A percentile compares a stretch with the other conserved stretches of the same genome.
Evolutionary conservation across 2,329 filamentous ascomycete species (phyloP).

Genomic region (Pestalotiopsis sp.): DNA sequence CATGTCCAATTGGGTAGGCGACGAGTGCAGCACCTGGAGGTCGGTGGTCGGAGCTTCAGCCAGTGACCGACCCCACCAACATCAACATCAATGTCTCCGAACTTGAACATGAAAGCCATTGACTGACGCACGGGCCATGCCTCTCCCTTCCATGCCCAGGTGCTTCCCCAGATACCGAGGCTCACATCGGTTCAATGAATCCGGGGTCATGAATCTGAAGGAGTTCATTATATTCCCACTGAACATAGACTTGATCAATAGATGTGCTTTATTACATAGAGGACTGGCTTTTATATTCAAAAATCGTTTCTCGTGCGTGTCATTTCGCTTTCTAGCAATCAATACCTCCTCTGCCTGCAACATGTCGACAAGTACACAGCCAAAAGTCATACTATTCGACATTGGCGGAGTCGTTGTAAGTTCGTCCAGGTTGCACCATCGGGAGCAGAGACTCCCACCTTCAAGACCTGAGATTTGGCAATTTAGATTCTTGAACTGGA

Average conservation of each 20-base stretch:
- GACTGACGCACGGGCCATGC: not conserved
- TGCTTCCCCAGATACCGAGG: constrained; percentile 8
- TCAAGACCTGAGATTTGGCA: not conserved
- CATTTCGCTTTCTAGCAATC: not conserved
- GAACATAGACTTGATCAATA: not conserved
- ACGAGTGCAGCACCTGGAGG: not conserved
- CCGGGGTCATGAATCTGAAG: constrained; percentile 3
- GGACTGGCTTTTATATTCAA: not conserved
- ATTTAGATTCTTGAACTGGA: not conserved
- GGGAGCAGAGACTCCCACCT: not conserved
- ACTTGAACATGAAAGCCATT: too few relatives aligned
- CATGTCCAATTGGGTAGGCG: constrained; percentile 7
- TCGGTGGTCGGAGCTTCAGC: constrained; percentile 1
- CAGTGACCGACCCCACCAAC: not conserved
- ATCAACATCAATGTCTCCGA: not conserved
- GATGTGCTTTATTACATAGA: not conserved
- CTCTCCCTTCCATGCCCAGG: not conserved
- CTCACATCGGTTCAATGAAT: constrained; percentile 9
- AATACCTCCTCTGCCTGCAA: not conserved
- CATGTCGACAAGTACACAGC: constrained; percentile 42
- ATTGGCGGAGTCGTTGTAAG: constrained; percentile 96
- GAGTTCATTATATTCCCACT: not conserved
- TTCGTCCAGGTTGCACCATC: constrained; percentile 30
- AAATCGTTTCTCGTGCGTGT: not conserved
- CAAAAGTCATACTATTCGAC: constrained; percentile 86